These are phyloP conservation scores for Lentinula boryana DNA, from an alignment of 768 basidiomycete genomes.

Conservation along the genomic window DNA sequence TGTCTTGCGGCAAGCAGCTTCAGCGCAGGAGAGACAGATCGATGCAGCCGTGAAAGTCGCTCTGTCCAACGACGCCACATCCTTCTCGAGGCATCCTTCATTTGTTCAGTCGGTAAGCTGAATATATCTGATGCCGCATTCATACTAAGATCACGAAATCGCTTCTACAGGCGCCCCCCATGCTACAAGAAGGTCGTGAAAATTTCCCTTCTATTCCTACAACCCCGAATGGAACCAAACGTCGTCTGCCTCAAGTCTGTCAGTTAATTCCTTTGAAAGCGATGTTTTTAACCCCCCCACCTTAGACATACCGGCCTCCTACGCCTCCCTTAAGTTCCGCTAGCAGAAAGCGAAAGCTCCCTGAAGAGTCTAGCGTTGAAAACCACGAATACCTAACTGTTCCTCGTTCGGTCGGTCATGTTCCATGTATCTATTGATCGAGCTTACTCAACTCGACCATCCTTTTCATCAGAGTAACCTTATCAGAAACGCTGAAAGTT, in stretches of 20 bases:
- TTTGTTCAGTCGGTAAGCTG: background rate
- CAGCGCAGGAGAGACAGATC: conserved; percentile 18
- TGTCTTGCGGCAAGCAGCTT: conserved; percentile 7
- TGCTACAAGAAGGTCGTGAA: background rate
- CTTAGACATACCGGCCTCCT: conserved; percentile 50
- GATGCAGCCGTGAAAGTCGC: background rate
- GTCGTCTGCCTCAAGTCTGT: conserved; percentile 3
- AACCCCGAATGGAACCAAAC: background rate
- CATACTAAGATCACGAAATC: background rate
- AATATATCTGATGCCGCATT: background rate
- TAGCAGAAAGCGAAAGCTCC: conserved; percentile 27
- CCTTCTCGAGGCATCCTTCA: background rate
- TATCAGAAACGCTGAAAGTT: background rate
- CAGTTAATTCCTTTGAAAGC: background rate
- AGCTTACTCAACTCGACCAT: background rate
- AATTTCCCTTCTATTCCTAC: background rate
- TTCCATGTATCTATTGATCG: background rate
- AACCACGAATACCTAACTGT: background rate
- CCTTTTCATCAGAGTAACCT: background rate
- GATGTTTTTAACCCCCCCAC: background rate
- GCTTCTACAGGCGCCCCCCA: background rate
- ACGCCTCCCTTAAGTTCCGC: conserved; percentile 43
- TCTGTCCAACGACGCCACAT: background rate
- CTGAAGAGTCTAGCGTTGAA: background rate
- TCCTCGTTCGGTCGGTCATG: background rate